These are phyloP conservation scores for Gymnopilus junonius DNA, from an alignment of 768 basidiomycete genomes.

Conservation along the genomic window DNA sequence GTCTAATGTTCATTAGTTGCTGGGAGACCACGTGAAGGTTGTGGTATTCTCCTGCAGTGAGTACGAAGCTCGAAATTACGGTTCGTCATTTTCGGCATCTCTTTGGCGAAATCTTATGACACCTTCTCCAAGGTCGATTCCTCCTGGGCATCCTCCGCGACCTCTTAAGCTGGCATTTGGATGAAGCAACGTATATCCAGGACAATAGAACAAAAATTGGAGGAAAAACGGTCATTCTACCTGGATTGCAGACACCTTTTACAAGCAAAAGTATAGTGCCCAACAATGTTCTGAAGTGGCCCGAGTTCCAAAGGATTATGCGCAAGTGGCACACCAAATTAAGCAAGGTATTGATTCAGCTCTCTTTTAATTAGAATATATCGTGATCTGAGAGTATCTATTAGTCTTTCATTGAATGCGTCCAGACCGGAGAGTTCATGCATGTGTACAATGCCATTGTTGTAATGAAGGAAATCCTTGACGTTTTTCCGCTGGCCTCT, in stretches of 20 bases:
- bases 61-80: constrained; percentile 94
- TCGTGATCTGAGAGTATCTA: constrained; percentile 4
- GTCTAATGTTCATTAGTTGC: constrained; percentile 55
- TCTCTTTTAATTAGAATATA: background rate
- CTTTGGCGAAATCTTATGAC: background rate
- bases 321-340: constrained; percentile 88
- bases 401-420: constrained; percentile 80
- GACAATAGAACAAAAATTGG: constrained; percentile 70
- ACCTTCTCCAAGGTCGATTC: constrained; percentile 71
- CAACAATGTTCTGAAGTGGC: constrained; percentile 69
- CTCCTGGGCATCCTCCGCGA: constrained; percentile 79
- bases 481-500: constrained; percentile 80
- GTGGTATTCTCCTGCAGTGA: constrained; percentile 94
- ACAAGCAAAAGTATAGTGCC: constrained; percentile 46
- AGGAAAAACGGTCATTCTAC: constrained; percentile 63
- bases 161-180: constrained; percentile 77
- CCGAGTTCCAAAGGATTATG: constrained; percentile 67
- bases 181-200: constrained; percentile 73
- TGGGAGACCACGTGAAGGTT: constrained; percentile 82
- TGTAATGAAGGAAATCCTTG: constrained; percentile 88
- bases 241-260: constrained; percentile 67
- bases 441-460: constrained; percentile 97
- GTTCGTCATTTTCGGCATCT: constrained; percentile 42
- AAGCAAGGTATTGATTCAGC: constrained; percentile 56
- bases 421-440: constrained; percentile 92